Conservation (phyloP, 805 yeast genomes). For the Kurtzmaniella cleridarum region DNA sequence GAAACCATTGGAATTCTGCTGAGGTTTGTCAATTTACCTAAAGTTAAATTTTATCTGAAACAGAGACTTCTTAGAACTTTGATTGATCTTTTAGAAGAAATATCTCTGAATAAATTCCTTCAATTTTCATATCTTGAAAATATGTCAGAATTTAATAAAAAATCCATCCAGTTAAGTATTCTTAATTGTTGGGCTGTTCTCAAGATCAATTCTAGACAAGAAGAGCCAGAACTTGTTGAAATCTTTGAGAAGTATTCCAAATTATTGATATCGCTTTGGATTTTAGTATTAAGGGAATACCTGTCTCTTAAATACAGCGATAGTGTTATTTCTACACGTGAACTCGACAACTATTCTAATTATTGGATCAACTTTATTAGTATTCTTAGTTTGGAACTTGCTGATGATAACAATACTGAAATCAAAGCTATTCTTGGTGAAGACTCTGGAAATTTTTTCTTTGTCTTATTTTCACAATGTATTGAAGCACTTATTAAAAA, state of each 20-base stretch:
- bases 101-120: constrained; percentile 36
- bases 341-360: constrained; percentile 43
- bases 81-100: constrained; percentile 60
- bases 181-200: constrained; percentile 73
- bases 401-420: constrained; percentile 37
- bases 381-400: constrained; percentile 61
- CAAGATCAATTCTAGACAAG: constrained; percentile 24
- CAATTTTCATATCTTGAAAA: constrained; percentile 53
- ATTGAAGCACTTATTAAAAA: constrained; percentile 60
- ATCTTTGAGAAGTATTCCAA: constrained; percentile 53
- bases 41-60: constrained; percentile 40
- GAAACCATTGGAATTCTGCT: constrained; percentile 77
- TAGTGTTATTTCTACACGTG: constrained; percentile 35
- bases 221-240: constrained; percentile 40
- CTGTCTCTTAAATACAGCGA: constrained; percentile 57
- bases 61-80: constrained; percentile 56
- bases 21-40: constrained; percentile 51
- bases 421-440: constrained; percentile 46
- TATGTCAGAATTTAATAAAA: constrained; percentile 40
- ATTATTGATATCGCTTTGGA: constrained; percentile 73
- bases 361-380: constrained; percentile 77
- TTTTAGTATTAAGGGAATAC: constrained; percentile 65
- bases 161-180: constrained; percentile 53
- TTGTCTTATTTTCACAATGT: constrained; percentile 79
- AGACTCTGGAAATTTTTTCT: constrained; percentile 62